phyloP scores from a whole-genome alignment of 345 rosid species.

The Jatropha curcas region DNA sequence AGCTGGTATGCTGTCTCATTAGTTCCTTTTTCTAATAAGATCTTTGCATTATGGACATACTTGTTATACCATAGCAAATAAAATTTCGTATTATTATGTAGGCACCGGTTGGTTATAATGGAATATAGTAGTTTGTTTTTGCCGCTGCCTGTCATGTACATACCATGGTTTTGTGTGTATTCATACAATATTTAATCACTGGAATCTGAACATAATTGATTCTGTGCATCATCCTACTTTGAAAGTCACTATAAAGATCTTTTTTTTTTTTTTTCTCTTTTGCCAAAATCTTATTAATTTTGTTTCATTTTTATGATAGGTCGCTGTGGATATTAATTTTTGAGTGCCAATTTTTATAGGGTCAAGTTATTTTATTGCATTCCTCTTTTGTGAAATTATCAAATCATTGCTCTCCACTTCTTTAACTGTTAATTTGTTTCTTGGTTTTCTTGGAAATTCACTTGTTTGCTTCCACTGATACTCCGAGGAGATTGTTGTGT shows the following conservation, averaged over 20 bases:
- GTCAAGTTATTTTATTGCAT: background rate
- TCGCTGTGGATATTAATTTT: background rate
- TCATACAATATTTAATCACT: background rate
- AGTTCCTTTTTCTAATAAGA: background rate
- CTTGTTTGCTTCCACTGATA: background rate
- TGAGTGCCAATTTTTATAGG: background rate
- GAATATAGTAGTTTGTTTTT: background rate
- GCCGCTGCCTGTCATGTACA: background rate
- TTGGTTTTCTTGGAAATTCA: background rate
- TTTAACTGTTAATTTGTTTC: background rate
- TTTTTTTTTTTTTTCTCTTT: background rate
- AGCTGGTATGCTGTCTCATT: slow-evolving; percentile 52
- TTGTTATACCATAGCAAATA: background rate
- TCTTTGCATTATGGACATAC: background rate
- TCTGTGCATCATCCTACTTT: background rate
- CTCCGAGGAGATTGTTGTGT: background rate
- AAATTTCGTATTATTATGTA: background rate
- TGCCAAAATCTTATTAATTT: background rate
- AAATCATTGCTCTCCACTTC: background rate
- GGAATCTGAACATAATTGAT: background rate
- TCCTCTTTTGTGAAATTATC: background rate
- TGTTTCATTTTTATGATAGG: background rate
- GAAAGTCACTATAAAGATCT: background rate
- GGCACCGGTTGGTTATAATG: background rate
- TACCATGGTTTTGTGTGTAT: background rate